Evolutionary conservation across 139 green algal species (phyloP).

Genomic region (Picochlorum sp.): DNA sequence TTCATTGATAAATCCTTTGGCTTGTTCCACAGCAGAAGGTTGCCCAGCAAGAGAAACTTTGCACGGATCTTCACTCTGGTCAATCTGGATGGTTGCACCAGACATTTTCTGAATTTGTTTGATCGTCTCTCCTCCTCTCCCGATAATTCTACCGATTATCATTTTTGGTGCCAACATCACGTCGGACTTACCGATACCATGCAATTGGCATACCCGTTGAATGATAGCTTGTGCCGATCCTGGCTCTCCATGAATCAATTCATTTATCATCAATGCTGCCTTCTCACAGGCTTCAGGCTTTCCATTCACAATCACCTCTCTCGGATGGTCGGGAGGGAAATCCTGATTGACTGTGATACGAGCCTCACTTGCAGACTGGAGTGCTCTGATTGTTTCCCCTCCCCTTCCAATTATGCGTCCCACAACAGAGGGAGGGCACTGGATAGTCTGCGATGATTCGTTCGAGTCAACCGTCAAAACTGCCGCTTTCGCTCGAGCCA

Average conservation of each 20-base stretch:
- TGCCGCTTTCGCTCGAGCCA: slow-evolving; percentile 33
- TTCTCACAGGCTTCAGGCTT: slow-evolving; percentile 42
- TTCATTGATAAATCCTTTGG: slow-evolving; percentile 23
- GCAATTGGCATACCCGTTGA: slow-evolving; percentile 51
- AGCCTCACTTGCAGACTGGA: slow-evolving; percentile 70
- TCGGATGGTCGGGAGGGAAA: slow-evolving; percentile 36
- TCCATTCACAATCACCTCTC: slow-evolving; percentile 64
- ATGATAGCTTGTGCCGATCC: slow-evolving; percentile 65
- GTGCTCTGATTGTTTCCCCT: slow-evolving; percentile 91
- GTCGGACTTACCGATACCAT: slow-evolving; percentile 21
- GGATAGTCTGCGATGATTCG: slow-evolving; percentile 12
- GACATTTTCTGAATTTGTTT: slow-evolving; percentile 51
- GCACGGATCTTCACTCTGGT: slow-evolving; percentile 48
- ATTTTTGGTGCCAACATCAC: slow-evolving; percentile 28
- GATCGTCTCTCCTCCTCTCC: slow-evolving; percentile 90
- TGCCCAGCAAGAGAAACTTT: slow-evolving; percentile 76
- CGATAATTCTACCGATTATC: slow-evolving; percentile 92
- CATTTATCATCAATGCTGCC: slow-evolving; percentile 60
- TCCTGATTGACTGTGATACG: slow-evolving; percentile 39
- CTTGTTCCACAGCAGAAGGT: slow-evolving; percentile 21
- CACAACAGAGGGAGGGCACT: slow-evolving; percentile 73
- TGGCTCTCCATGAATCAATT: slow-evolving; percentile 77
- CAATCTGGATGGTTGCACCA: slow-evolving; percentile 31
- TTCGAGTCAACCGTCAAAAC: neutral
- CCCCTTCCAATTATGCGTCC: slow-evolving; percentile 88